Conservation (phyloP, 1,284 basidiomycete genomes). For the Trametes hirsuta region DNA sequence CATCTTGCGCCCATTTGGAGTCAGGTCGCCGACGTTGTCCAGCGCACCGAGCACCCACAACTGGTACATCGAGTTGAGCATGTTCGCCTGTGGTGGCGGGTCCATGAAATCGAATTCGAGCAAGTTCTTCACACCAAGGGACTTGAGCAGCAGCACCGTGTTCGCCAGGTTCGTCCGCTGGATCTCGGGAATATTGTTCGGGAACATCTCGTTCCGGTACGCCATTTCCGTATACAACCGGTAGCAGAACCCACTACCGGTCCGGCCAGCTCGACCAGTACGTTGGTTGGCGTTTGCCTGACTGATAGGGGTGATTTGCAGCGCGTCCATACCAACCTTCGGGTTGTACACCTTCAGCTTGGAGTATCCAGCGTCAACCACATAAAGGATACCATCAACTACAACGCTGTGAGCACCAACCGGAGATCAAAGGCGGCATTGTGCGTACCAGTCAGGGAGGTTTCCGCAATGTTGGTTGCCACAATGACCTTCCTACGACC, state of each 20-base stretch:
- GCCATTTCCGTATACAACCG: slow-evolving; percentile 97
- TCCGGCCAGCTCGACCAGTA: slow-evolving; percentile 94
- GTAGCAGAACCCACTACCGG: slow-evolving; percentile 95
- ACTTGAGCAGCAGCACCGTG: slow-evolving; percentile 95
- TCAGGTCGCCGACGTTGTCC: slow-evolving; percentile 97
- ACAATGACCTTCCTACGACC: slow-evolving; percentile 97
- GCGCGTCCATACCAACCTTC: slow-evolving; percentile 98
- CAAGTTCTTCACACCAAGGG: slow-evolving; percentile 98
- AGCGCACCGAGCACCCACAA: slow-evolving; percentile 98
- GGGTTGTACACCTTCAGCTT: slow-evolving; percentile 99
- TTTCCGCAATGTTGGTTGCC: slow-evolving; percentile 99
- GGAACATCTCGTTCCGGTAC: slow-evolving; percentile 97
- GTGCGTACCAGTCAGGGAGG: slow-evolving; percentile 83
- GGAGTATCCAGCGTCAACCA: slow-evolving; percentile 95
- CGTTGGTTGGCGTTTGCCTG: slow-evolving; percentile 98
- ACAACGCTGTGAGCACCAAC: neutral
- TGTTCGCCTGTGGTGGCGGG: slow-evolving; percentile 95
- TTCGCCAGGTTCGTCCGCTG: slow-evolving; percentile 94
- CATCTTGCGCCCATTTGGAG: slow-evolving; percentile 93
- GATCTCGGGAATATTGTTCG: slow-evolving; percentile 96
- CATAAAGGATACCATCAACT: slow-evolving; percentile 98
- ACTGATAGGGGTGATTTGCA: slow-evolving; percentile 98
- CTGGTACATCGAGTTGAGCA: slow-evolving; percentile 98
- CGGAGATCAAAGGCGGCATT: neutral
- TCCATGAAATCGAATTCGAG: slow-evolving; percentile 99